Conservation (phyloP, 306 rosid species). For the Elaeagnus macrophylla region DNA sequence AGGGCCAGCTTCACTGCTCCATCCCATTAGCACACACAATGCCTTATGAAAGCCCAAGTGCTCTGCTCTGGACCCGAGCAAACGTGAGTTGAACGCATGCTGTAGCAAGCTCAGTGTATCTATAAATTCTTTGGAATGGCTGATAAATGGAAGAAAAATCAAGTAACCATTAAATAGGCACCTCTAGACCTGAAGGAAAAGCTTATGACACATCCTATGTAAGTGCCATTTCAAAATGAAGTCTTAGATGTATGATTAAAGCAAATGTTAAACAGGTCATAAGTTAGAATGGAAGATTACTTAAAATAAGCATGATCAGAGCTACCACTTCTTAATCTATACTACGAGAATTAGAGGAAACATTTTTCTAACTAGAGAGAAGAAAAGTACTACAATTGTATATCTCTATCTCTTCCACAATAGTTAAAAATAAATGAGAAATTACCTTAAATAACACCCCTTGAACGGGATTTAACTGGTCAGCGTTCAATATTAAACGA, state of each 20-base stretch:
- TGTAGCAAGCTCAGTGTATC: conserved; percentile 13
- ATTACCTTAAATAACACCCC: too few relatives aligned
- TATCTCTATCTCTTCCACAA: too few relatives aligned
- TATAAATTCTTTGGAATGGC: conserved; percentile 26
- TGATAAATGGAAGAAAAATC: conserved; percentile 10
- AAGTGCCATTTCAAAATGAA: background rate
- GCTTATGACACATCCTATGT: conserved; percentile 3
- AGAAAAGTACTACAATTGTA: too few relatives aligned
- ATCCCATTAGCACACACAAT: conserved; percentile 39
- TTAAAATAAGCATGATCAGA: too few relatives aligned
- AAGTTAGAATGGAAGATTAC: too few relatives aligned
- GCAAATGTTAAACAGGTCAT: background rate
- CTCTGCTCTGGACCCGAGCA: conserved; percentile 23
- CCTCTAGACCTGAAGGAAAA: conserved; percentile 1
- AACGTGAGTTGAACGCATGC: conserved; percentile 24
- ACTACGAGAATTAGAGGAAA: too few relatives aligned
- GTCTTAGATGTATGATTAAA: background rate
- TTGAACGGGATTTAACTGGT: too few relatives aligned
- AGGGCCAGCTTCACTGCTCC: conserved; percentile 22
- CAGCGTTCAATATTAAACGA: too few relatives aligned
- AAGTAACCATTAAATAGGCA: conserved; percentile 7
- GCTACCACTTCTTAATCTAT: too few relatives aligned
- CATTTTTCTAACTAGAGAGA: too few relatives aligned
- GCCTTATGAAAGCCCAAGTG: conserved; percentile 46
- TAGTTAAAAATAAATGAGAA: too few relatives aligned